These are phyloP conservation scores for Ceratocystis papillata DNA, from an alignment of 2,329 filamentous ascomycete genomes.

Conservation along the genomic window DNA sequence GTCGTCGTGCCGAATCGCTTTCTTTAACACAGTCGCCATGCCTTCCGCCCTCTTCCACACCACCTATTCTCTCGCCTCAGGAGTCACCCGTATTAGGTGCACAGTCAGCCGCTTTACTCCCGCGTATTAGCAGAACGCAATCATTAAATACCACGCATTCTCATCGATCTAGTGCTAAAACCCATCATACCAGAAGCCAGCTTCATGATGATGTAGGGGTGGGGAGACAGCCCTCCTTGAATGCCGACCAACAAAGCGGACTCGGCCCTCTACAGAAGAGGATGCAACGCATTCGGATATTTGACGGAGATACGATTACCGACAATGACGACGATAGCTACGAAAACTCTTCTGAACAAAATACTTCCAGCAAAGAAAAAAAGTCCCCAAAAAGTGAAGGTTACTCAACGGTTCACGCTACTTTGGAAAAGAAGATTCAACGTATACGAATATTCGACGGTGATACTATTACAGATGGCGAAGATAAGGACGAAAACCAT, in stretches of 20 bases:
- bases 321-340: not conserved
- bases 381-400: not conserved
- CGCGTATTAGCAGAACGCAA: conserved; percentile 1
- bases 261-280: not conserved
- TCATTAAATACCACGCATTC: not conserved
- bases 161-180: not conserved
- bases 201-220: not conserved
- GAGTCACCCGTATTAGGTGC: not conserved
- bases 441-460: conserved; percentile 8
- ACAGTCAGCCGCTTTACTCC: not conserved
- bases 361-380: not conserved
- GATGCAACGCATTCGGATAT: conserved; percentile 6
- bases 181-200: not conserved
- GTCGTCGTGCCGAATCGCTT: not conserved
- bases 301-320: conserved; percentile 11
- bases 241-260: not conserved
- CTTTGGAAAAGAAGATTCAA: not conserved
- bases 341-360: not conserved
- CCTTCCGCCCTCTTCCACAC: not conserved
- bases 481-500: too few relatives aligned
- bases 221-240: not conserved
- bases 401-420: not conserved
- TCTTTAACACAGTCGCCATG: not conserved
- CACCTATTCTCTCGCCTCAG: not conserved
- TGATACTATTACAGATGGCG: not conserved